Base-by-base conservation (phyloP, 1,139 yeast species). In the Debaryomyces subglobosus region DNA sequence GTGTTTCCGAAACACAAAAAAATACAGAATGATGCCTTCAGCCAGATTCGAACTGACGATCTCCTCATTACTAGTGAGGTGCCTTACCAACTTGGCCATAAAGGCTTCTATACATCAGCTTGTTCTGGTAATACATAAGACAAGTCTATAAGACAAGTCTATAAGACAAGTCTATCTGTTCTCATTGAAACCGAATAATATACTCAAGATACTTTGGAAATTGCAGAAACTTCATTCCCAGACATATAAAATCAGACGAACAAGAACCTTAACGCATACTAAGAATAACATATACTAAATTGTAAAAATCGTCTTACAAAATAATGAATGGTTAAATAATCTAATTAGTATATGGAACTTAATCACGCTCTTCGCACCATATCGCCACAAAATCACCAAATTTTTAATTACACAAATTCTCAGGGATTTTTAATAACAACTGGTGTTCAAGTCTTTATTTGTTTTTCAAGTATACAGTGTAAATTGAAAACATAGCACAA, bases 31-130 rank as follows among this genome's bases (percentile, higher is more conserved):
- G 58, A 57, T 82, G 87, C 87, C 85, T 81, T 80, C 84, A 81
- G 81, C 83, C 87, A 83, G 88, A 83, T 73, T 84, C 85, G 89
- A 84, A 84, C 89, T 84, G 88, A 81, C 84, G 89, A 84, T 84
- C 89, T 84, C 86, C 82, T 83, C 89, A 84, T 84, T 85, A 84
- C 89, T 84, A 85, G 90, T 84, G 89, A 83, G 82, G 86, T 86
- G 89, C 89, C 89, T 84, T 84, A 84, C 89, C 89, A 84, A 83
- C 89, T 85, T 84, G 89, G 89, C 86, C 86, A 82, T 80, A 79
- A 63, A 65, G 70, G 71, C 71, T 8, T 16, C 5, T 4, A 6
- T n/a, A n/a, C 5, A n/a, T n/a, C 12, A 3, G 1, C n/a, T 3
- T 24, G 20, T 12, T 5, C 30, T 12, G 13, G n/a, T 27, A 27